These are phyloP conservation scores for Aethionema arabicum DNA, from an alignment of 345 rosid species.

Conservation along the genomic window DNA sequence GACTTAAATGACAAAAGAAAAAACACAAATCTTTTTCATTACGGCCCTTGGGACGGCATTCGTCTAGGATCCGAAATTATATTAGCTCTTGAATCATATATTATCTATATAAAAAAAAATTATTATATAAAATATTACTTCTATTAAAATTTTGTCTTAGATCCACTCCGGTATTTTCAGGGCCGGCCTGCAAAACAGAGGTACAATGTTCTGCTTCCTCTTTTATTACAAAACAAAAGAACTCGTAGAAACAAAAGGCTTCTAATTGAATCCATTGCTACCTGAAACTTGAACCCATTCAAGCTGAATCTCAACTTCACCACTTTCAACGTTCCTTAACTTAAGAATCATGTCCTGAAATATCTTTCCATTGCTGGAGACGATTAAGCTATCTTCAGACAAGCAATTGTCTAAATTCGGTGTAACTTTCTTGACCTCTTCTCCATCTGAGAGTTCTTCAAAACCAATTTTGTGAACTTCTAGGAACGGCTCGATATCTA, in stretches of 20 bases:
- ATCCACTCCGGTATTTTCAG: no score
- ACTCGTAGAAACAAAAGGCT: neutral
- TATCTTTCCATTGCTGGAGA: conserved; percentile 49
- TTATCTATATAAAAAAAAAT: no score
- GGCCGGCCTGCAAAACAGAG: no score
- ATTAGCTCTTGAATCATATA: no score
- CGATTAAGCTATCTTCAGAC: conserved; percentile 52
- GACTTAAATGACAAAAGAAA: neutral
- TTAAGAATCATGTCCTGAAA: conserved; percentile 57
- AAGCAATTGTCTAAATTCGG: conserved; percentile 52
- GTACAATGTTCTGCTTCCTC: neutral
- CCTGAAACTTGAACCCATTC: conserved; percentile 61
- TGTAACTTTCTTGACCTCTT: conserved; percentile 47
- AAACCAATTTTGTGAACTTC: conserved; percentile 49
- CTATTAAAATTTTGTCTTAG: no score
- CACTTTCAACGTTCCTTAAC: conserved; percentile 54
- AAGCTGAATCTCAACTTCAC: conserved; percentile 64
- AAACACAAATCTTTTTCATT: neutral
- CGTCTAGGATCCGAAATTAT: no score
- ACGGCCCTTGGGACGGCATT: neutral
- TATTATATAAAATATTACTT: no score
- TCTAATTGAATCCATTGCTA: conserved; percentile 28
- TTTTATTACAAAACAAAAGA: conserved; percentile 5
- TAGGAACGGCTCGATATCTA: conserved; percentile 57
- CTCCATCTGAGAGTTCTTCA: conserved; percentile 53